Base-by-base conservation (phyloP, 345 rosid species). In the Corchorus olitorius region DNA sequence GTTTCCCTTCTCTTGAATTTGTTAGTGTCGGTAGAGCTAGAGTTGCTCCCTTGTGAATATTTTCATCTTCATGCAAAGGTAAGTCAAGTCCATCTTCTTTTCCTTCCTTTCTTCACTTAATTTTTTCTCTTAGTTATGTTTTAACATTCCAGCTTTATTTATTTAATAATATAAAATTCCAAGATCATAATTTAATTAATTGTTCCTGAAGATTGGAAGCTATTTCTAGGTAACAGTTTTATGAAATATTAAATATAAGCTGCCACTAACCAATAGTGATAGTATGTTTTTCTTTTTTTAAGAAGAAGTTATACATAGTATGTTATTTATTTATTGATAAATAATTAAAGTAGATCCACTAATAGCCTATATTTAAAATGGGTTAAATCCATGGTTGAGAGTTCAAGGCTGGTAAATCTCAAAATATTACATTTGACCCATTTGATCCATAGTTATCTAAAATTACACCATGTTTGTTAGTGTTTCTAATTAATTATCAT, bases 21-120 rank as follows among this genome's bases (percentile, higher is more conserved):
- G 5, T 11, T 59, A 70, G 78, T 75, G 78, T 79, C 76, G 73
- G 78, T 76, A 75, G 76, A 77, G 20, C 10, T 16, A n/a, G n/a
- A n/a, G n/a, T n/a, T n/a, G 27, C 12, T 0, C 14, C 3, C 67
- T 1, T 33, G 58, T 41, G 16, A 7, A 54, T 41, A 54, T 53
- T 62, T 63, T 27, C 73, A 59, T 52, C 19, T 35, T 1, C 43
- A 14, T n/a, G 34, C 60, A 63, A n/a, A 56, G 14, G 7, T 1
- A 20, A 73, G 4, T 68, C 75, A 70, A 53, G 52, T 19, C 12
- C 3, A 19, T 41, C 3, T 33, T 5, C n/a, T 46, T 41, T 4
- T 59, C 5, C 53, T 20, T 39, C 5, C 41, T 0, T 33, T 53
- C 15, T 35, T 17, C 5, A 69, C 34, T 17, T 13, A 14, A n/a